Base-by-base conservation (phyloP, 345 rosid genomes). In the Mangifera indica region DNA sequence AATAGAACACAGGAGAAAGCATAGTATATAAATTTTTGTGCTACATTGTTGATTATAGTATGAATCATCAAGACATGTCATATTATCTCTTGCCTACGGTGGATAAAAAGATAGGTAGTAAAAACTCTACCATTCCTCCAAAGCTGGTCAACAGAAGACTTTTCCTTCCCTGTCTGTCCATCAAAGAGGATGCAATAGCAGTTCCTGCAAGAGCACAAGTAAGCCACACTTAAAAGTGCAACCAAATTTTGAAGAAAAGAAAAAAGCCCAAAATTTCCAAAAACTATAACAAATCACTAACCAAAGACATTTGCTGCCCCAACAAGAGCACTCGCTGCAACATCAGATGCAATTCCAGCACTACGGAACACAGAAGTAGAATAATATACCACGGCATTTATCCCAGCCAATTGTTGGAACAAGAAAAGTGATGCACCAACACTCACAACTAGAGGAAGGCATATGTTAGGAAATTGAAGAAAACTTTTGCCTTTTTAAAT, bases 261-360 rank as follows among this genome's bases (percentile, higher is more conserved):
- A 22, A 20, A 18, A 34, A 53, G 15, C 7, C 10, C 22, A 14
- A 26, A 14, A 20, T 69, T 32, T 55, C 69, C 73, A 24, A 9
- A 37, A 45, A 52, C 21, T 37, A 66, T 48, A 2, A 57, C 10
- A 60, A 40, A 52, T n/a, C 3, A 66, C 80, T 70, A 72, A 95
- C 98, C 99, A 72, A 95, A 82, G 80, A 95, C 99, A 69, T 95
- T 95, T 75, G 99, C 82, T 66, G 97, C 97, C 76, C 98, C 99
- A 77, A 95, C 99, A 52, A 95, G 91, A 77, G 98, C 99, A 85
- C 99, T 95, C 49, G 99, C 98, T 74, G 99, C 97, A 63, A 95
- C 96, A 83, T 95, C 98, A 72, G 99, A 95, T 75, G 81, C 81
- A 74, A 95, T 83, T 60, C 99, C 98, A 67, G 88, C 98, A 58